Evolutionary conservation across 2,329 filamentous ascomycete species (phyloP).

Genomic region (Hymenoscyphus scutula): DNA sequence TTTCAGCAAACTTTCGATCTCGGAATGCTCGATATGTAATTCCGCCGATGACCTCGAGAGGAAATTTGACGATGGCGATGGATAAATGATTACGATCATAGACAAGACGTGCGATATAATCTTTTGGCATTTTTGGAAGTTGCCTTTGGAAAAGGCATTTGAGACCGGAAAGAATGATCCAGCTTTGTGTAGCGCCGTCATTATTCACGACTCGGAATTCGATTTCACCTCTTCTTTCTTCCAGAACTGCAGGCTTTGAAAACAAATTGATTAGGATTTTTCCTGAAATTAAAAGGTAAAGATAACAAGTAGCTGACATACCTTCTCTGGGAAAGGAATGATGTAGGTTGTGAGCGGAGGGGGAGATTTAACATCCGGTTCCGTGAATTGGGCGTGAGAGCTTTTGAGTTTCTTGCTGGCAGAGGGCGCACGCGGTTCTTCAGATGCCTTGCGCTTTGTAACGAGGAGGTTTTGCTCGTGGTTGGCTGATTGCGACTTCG

Average conservation of each 20-base stretch:
- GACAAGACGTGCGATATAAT: constrained; percentile 94
- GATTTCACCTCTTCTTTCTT: constrained; percentile 91
- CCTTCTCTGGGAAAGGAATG: constrained; percentile 13
- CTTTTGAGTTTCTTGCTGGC: no score
- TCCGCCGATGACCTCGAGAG: constrained; percentile 87
- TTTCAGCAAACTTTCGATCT: constrained; percentile 89
- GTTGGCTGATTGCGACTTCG: no score
- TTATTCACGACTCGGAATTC: constrained; percentile 98
- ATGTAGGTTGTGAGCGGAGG: constrained; percentile 10
- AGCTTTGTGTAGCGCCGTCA: constrained; percentile 79
- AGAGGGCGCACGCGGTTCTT: no score
- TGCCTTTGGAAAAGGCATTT: constrained; percentile 99
- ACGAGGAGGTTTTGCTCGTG: no score
- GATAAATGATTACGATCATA: constrained; percentile 96
- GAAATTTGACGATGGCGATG: constrained; percentile 96
- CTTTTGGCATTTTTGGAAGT: constrained; percentile 97
- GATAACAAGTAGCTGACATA: constrained; percentile 6
- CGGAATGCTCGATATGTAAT: constrained; percentile 97
- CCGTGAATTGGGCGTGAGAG: no score
- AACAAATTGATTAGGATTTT: constrained; percentile 14
- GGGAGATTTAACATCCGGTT: no score
- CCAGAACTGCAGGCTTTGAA: constrained; percentile 75
- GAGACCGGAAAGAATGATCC: constrained; percentile 89
- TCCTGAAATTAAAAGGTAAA: constrained; percentile 9
- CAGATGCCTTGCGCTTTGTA: no score